Evolutionary conservation across 768 basidiomycete species (phyloP).

Genomic region (Paxillus rubicundulus): DNA sequence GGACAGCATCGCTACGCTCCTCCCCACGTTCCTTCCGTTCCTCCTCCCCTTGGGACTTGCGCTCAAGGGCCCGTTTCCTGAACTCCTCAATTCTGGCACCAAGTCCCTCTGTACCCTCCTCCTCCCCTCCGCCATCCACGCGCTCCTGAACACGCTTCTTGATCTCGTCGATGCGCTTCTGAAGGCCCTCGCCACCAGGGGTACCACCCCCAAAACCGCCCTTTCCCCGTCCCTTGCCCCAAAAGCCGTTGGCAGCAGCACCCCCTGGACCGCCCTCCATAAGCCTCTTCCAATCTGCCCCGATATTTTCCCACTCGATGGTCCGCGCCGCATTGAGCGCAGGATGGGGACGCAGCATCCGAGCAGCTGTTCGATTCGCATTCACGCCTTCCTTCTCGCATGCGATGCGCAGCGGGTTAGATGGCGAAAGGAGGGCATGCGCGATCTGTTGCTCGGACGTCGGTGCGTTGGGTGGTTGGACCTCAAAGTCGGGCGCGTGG

Average conservation of each 20-base stretch:
- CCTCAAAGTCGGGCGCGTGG: constrained; percentile 43
- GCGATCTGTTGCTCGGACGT: constrained; percentile 42
- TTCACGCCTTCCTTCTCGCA: constrained; percentile 28
- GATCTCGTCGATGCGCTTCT: constrained; percentile 5
- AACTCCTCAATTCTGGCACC: constrained; percentile 6
- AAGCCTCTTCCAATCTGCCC: constrained; percentile 19
- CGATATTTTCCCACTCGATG: constrained; percentile 20
- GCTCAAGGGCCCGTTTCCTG: constrained; percentile 1
- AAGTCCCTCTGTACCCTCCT: constrained; percentile 2
- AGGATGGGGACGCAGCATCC: constrained; percentile 10
- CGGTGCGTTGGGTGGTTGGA: constrained; percentile 43
- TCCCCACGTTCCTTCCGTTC: not conserved
- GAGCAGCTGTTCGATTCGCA: constrained; percentile 12
- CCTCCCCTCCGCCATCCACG: not conserved
- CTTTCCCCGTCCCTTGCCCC: not conserved
- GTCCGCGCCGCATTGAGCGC: constrained; percentile 10
- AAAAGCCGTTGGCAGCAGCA: not conserved
- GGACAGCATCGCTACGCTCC: not conserved
- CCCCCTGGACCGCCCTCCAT: constrained; percentile 1
- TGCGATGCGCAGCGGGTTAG: constrained; percentile 23
- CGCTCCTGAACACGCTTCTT: not conserved
- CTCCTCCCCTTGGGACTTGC: not conserved
- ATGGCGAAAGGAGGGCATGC: constrained; percentile 35
- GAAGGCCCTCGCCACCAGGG: not conserved
- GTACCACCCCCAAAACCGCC: not conserved